Evolutionary conservation across 2,329 filamentous ascomycete genomes (phyloP).

Genomic region (Tolypocladium ovalisporum): DNA sequence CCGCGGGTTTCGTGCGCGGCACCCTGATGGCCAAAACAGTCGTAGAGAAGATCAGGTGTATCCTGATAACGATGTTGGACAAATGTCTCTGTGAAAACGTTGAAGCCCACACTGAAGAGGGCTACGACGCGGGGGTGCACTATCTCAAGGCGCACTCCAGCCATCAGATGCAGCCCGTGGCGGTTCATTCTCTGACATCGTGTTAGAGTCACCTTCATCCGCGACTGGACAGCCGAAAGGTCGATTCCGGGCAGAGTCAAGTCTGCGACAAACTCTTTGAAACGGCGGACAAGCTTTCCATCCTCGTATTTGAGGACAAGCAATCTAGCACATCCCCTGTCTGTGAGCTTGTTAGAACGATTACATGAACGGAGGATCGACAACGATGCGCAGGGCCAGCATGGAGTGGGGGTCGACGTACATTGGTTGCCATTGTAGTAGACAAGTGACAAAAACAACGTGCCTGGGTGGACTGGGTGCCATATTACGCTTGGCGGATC

Average conservation of each 20-base stretch:
- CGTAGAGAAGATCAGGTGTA: too few relatives aligned
- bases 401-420: background rate
- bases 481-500: background rate
- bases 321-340: too few relatives aligned
- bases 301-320: background rate
- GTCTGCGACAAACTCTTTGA: too few relatives aligned
- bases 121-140: too few relatives aligned
- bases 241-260: background rate
- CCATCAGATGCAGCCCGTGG: background rate
- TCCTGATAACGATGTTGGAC: background rate
- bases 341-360: background rate
- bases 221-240: too few relatives aligned
- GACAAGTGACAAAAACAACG: background rate
- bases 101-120: background rate
- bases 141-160: too few relatives aligned
- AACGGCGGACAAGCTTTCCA: background rate
- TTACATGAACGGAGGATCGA: too few relatives aligned
- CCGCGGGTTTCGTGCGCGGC: too few relatives aligned
- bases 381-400: background rate
- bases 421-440: fast-evolving
- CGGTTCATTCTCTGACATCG: background rate
- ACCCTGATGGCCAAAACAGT: too few relatives aligned
- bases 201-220: too few relatives aligned
- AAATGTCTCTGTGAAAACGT: background rate
- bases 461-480: background rate